Evolutionary conservation across 352 stramenopile species (phyloP), one percentile per base, ranked within the genome.

Genomic region (Pythium chondricola): DNA sequence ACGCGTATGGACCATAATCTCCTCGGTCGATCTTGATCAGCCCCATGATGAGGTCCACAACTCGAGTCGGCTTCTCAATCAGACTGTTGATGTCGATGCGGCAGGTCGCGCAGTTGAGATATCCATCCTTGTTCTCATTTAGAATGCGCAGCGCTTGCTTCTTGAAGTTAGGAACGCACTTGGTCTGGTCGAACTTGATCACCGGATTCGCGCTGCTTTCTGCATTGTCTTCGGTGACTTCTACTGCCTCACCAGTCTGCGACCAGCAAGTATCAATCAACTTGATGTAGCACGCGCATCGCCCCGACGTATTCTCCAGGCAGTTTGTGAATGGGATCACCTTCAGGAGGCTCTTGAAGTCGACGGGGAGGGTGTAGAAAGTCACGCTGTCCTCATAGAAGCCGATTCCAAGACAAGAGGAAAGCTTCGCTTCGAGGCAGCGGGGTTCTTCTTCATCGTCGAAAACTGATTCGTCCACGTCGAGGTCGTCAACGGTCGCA

Each of bases 61-160:
- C 64, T 25, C 48, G 48, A 27, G 78, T 86, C 27, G 68, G 67
- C 33, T 90, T 88, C 17, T 67, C 63, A 25, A 87, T 81, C 52
- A 88, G 29, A 24, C 67, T 77, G 48, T 80, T 74, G 20, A 87
- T 49, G 37, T 85, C 78, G 26, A 89, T 55, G 30, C 78, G 71
- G 57, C 82, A 93, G 14, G 81, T 78, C 24, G 68, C 73, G 44
- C 82, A 93, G 60, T 93, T 93, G 13, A 93, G 57, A 17, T 67
- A 64, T 6, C 81, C 81, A 13, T 69, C 61, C 8, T 64, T 75
- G 16, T 60, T 18, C 0, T 82, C 61, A 24, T 76, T 72, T 30
- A 88, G 74, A 18, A 89, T 77, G 4, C 57, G 55, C 33, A 83
- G 60, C 10, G 79, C 79, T 3, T 52, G 49, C 5, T 52, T 25